Conservation (phyloP, 2,329 filamentous ascomycete genomes). For the Ceratocystis huliohia region DNA sequence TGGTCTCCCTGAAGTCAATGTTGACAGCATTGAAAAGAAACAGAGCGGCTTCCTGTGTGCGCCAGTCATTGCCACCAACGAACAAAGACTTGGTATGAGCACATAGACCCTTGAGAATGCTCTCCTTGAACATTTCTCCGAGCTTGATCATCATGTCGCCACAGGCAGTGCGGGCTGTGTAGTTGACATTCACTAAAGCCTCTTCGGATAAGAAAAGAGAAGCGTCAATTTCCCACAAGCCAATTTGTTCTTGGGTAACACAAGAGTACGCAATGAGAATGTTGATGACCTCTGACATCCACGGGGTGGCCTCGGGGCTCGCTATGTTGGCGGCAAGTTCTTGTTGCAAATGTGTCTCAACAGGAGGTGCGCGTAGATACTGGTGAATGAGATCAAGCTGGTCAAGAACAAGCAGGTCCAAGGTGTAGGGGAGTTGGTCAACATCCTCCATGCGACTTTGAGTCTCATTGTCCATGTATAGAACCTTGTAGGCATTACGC, state of each 20-base stretch:
- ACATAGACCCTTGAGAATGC: constrained; percentile 66
- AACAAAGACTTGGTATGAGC: constrained; percentile 66
- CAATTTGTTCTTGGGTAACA: constrained; percentile 85
- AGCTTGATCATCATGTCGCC: constrained; percentile 87
- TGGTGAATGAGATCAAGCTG: constrained; percentile 92
- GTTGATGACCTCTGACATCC: constrained; percentile 80
- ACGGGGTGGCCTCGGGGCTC: constrained; percentile 52
- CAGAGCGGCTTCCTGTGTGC: constrained; percentile 63
- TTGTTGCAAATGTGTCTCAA: constrained; percentile 75
- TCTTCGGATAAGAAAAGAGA: constrained; percentile 93
- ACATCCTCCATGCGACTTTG: constrained; percentile 83
- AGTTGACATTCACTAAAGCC: constrained; percentile 87
- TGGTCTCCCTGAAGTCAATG: constrained; percentile 40
- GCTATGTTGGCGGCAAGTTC: constrained; percentile 51
- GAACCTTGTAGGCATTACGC: constrained; percentile 59
- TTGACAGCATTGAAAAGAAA: constrained; percentile 63
- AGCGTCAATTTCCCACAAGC: constrained; percentile 90
- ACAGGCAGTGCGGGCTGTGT: constrained; percentile 84
- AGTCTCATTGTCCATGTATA: constrained; percentile 75
- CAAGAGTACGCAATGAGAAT: constrained; percentile 75
- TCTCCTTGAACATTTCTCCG: constrained; percentile 72
- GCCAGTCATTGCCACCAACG: constrained; percentile 42
- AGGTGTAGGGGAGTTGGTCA: constrained; percentile 82
- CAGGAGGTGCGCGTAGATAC: constrained; percentile 74
- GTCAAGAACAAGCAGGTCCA: constrained; percentile 87